Conservation (phyloP, 75 land plant genomes). For the Selaginella moellendorffii region DNA sequence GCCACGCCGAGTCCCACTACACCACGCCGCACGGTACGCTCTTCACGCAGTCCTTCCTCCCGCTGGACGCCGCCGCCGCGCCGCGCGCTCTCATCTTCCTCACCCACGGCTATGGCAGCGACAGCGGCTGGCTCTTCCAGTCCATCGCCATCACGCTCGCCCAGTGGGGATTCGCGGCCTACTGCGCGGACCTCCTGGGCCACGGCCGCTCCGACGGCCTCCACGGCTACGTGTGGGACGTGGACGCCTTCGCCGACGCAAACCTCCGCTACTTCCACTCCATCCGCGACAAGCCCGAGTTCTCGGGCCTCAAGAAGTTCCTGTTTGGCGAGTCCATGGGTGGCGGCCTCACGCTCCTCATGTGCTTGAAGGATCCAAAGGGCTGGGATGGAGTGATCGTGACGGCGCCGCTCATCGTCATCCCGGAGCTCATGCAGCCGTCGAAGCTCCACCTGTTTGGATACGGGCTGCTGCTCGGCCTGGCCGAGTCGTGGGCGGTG, state of each 20-base stretch:
- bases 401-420: slow-evolving; percentile 72
- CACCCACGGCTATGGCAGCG: slow-evolving; percentile 90
- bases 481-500: slow-evolving; percentile 75
- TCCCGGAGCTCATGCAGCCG: slow-evolving; percentile 65
- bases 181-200: slow-evolving; percentile 71
- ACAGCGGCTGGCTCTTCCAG: slow-evolving; percentile 86
- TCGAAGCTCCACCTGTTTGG: slow-evolving; percentile 38
- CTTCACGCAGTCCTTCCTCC: slow-evolving; percentile 66
- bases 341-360: slow-evolving; percentile 42
- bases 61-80: slow-evolving; percentile 17
- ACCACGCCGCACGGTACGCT: slow-evolving; percentile 52
- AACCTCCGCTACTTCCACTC: slow-evolving; percentile 39
- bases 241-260: slow-evolving; percentile 42
- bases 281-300: slow-evolving; percentile 28
- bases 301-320: slow-evolving; percentile 44
- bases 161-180: slow-evolving; percentile 75
- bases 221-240: slow-evolving; percentile 58
- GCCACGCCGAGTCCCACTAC: slow-evolving; percentile 40
- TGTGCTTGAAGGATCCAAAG: slow-evolving; percentile 50
- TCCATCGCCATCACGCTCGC: slow-evolving; percentile 45
- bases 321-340: slow-evolving; percentile 89
- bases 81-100: slow-evolving; percentile 56
- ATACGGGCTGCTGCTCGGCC: slow-evolving; percentile 47
- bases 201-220: slow-evolving; percentile 83
- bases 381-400: slow-evolving; percentile 71